Evolutionary conservation across 148 eudicot species (phyloP).

Genomic region (Beta vulgaris): DNA sequence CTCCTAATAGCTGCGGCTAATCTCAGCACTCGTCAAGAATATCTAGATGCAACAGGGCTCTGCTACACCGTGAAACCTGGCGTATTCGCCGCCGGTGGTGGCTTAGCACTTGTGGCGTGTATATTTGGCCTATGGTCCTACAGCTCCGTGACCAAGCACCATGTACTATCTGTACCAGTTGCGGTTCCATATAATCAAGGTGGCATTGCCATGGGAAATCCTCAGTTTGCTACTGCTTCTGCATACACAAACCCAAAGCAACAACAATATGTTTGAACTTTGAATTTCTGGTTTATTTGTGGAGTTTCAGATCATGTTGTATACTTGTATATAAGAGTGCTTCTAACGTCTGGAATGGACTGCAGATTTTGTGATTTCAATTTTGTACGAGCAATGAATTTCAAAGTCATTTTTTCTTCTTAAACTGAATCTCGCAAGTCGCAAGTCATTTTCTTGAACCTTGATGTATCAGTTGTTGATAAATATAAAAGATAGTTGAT

Average conservation of each 20-base stretch:
- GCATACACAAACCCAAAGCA: background rate
- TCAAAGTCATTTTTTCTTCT: too few species aligned
- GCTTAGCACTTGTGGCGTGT: background rate
- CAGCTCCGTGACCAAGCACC: background rate
- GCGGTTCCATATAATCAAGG: background rate
- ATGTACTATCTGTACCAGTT: background rate
- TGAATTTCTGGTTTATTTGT: background rate
- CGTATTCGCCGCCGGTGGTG: background rate
- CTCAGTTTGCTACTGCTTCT: background rate
- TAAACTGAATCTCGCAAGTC: too few species aligned
- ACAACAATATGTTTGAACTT: background rate
- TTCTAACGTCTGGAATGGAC: background rate
- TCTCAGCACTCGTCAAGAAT: background rate
- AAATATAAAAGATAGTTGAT: too few species aligned
- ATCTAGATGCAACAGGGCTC: background rate
- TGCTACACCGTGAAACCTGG: background rate
- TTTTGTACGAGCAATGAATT: background rate
- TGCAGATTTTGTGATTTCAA: background rate
- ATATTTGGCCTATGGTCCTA: background rate
- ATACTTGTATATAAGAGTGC: background rate
- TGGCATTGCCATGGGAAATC: conserved; percentile 1
- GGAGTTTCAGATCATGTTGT: background rate
- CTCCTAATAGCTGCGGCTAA: background rate
- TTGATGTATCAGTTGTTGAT: too few species aligned
- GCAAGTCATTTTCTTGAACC: too few species aligned